phyloP scores from a whole-genome alignment of 2,329 filamentous ascomycete species.

The Colletotrichum filicis region DNA sequence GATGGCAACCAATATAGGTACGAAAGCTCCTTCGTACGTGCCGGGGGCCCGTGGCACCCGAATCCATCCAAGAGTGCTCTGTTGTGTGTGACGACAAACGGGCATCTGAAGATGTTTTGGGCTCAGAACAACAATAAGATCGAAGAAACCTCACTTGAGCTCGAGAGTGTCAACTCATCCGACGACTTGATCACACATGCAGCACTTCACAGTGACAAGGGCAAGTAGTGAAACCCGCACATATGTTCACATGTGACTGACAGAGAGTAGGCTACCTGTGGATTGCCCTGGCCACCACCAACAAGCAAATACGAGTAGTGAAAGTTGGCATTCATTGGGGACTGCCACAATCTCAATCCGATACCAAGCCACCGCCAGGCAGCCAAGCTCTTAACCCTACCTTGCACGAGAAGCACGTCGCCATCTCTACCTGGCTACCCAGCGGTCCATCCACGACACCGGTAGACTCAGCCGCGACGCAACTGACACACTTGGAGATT shows the following conservation, averaged over 20 bases:
- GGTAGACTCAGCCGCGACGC: slow-evolving; percentile 63
- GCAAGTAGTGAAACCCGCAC: slow-evolving; percentile 54
- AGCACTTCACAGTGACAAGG: slow-evolving; percentile 78
- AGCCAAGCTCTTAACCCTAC: slow-evolving; percentile 61
- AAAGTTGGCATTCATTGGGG: slow-evolving; percentile 82
- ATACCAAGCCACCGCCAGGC: slow-evolving; percentile 62
- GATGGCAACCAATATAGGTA: slow-evolving; percentile 74
- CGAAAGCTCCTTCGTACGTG: slow-evolving; percentile 72
- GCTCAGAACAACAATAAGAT: slow-evolving; percentile 78
- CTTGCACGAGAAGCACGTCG: slow-evolving; percentile 66
- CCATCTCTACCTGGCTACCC: slow-evolving; percentile 67
- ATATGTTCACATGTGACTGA: slow-evolving; percentile 4
- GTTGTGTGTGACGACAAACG: slow-evolving; percentile 80
- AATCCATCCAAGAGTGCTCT: slow-evolving; percentile 77
- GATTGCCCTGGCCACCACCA: slow-evolving; percentile 71
- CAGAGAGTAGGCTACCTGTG: slow-evolving; percentile 34
- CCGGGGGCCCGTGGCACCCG: slow-evolving; percentile 79
- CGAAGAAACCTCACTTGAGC: slow-evolving; percentile 77
- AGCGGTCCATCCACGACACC: slow-evolving; percentile 54
- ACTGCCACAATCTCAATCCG: slow-evolving; percentile 58
- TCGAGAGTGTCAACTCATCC: slow-evolving; percentile 78
- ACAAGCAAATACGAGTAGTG: slow-evolving; percentile 79
- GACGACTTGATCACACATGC: slow-evolving; percentile 86
- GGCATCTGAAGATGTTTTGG: slow-evolving; percentile 80
- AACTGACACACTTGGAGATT: slow-evolving; percentile 80